Conservation (phyloP, 2,329 filamentous ascomycete species). For the Fusarium acutatum region DNA sequence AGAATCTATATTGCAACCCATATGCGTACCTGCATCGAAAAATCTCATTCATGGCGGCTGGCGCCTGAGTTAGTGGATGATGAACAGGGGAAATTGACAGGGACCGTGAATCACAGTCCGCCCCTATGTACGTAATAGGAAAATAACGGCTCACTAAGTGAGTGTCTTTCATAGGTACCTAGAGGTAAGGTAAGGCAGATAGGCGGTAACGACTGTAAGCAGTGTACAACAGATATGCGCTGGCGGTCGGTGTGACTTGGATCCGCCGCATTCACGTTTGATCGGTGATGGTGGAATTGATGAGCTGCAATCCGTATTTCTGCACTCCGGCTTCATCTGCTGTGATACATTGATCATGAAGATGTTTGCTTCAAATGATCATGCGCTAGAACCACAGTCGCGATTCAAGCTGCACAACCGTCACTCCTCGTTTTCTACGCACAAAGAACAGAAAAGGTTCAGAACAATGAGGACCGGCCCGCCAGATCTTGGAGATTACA, state of each 20-base stretch:
- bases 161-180: not conserved
- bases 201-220: not conserved
- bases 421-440: conserved; percentile 17
- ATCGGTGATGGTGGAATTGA: not conserved
- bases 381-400: not conserved
- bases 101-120: not conserved
- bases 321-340: conserved; percentile 1
- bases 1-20: not conserved
- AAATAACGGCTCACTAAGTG: not conserved
- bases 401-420: conserved; percentile 1
- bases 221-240: conserved; percentile 25
- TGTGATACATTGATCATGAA: not conserved
- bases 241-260: conserved; percentile 19
- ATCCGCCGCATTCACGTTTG: not conserved
- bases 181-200: not conserved
- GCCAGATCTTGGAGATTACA: conserved; percentile 39
- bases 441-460: not conserved
- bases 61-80: conserved; percentile 9
- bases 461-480: conserved; percentile 14
- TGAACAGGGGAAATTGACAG: conserved; percentile 8
- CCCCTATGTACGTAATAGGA: not conserved
- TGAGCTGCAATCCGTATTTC: not conserved
- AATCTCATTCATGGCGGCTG: conserved; percentile 7
- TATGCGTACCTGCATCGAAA: conserved; percentile 26
- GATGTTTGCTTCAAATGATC: conserved; percentile 6